These are phyloP conservation scores for Trametes gibbosa DNA, from an alignment of 768 basidiomycete genomes.

Conservation along the genomic window DNA sequence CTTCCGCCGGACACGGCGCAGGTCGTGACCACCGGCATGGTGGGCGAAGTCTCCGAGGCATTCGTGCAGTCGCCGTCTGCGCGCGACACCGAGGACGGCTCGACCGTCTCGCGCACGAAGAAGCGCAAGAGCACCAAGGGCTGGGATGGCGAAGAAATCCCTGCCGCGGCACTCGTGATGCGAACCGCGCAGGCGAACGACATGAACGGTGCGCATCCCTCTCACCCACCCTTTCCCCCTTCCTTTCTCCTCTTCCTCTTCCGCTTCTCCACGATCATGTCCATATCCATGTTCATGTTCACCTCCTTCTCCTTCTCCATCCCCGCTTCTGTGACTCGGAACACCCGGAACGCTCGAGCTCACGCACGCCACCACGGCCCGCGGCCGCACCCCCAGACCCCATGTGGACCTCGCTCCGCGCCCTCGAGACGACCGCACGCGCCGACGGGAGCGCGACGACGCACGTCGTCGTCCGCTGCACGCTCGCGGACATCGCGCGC, in stretches of 20 bases:
- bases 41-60: slow-evolving; percentile 27
- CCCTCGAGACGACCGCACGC: slow-evolving; percentile 55
- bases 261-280: too few relatives aligned
- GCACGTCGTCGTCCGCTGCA: slow-evolving; percentile 66
- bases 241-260: too few relatives aligned
- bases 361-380: too few relatives aligned
- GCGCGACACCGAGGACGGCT: slow-evolving; percentile 20
- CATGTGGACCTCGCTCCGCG: slow-evolving; percentile 50
- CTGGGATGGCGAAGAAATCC: slow-evolving; percentile 64
- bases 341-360: too few relatives aligned
- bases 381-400: slow-evolving; percentile 49
- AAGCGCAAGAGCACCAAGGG: slow-evolving; percentile 60
- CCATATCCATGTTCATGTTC: too few relatives aligned
- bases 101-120: slow-evolving; percentile 28
- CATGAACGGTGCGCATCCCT: slow-evolving; percentile 19
- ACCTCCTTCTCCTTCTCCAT: too few relatives aligned
- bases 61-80: slow-evolving; percentile 22
- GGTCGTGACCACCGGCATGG: slow-evolving; percentile 41
- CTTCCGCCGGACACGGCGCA: slow-evolving; percentile 52
- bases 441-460: slow-evolving; percentile 68
- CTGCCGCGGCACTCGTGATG: slow-evolving; percentile 14
- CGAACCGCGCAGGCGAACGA: slow-evolving; percentile 18
- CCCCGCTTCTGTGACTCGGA: neutral
- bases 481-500: slow-evolving; percentile 72
- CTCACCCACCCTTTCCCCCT: neutral